These are phyloP conservation scores for Aspergillus tubingensis DNA, from an alignment of 2,329 filamentous ascomycete genomes.

Conservation along the genomic window DNA sequence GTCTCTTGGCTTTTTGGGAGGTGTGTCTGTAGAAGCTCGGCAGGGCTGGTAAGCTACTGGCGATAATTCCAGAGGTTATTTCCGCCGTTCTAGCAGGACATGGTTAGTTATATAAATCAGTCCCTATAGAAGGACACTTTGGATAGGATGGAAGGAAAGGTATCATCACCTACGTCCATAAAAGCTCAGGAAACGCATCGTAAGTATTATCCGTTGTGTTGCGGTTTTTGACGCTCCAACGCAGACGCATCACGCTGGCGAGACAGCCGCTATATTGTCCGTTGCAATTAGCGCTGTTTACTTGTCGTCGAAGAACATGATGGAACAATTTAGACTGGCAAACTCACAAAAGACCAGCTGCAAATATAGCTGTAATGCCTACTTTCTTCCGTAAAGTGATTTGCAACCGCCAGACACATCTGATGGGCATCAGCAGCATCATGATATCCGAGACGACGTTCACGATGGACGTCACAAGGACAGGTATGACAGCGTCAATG, in stretches of 20 bases:
- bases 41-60: slow-evolving; percentile 26
- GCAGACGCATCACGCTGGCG: slow-evolving; percentile 28
- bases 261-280: slow-evolving; percentile 21
- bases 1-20: slow-evolving; percentile 19
- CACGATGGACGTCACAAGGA: slow-evolving; percentile 24
- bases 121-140: neutral
- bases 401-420: slow-evolving; percentile 26
- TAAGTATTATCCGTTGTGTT: slow-evolving; percentile 23
- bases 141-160: neutral
- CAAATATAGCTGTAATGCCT: slow-evolving; percentile 25
- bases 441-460: slow-evolving; percentile 28
- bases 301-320: neutral
- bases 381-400: slow-evolving; percentile 23
- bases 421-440: slow-evolving; percentile 27
- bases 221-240: slow-evolving; percentile 21
- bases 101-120: neutral
- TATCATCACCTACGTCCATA: slow-evolving; percentile 28
- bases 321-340: neutral
- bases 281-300: neutral
- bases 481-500: slow-evolving; percentile 25
- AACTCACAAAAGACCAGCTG: slow-evolving; percentile 25
- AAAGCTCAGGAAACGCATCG: slow-evolving; percentile 27
- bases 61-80: slow-evolving; percentile 28
- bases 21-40: slow-evolving; percentile 26
- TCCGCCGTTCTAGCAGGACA: slow-evolving; percentile 23